These are phyloP conservation scores for Gymnopilus junonius DNA, from an alignment of 768 basidiomycete genomes.

Conservation along the genomic window DNA sequence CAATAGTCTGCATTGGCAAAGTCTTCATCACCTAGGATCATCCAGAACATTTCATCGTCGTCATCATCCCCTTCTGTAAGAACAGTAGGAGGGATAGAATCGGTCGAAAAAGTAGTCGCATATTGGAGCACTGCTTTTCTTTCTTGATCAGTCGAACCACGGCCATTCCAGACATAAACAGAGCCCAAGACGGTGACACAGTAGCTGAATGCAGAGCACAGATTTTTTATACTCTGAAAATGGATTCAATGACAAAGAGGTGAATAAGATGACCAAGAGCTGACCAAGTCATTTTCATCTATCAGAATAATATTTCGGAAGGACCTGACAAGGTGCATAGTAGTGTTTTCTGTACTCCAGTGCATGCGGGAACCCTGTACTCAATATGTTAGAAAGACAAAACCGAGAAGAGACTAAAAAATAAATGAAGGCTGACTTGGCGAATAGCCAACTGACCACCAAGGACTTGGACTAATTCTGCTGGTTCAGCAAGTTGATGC, in stretches of 20 bases:
- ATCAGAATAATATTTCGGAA: constrained; percentile 55
- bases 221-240: constrained; percentile 58
- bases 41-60: constrained; percentile 83
- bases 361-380: constrained; percentile 68
- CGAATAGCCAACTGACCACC: constrained; percentile 76
- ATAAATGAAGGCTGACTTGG: constrained; percentile 56
- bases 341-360: constrained; percentile 81
- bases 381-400: neutral
- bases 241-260: constrained; percentile 5
- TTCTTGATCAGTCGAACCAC: constrained; percentile 65
- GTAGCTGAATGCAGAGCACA: constrained; percentile 88
- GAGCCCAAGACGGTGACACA: constrained; percentile 72
- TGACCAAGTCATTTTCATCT: constrained; percentile 76
- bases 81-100: constrained; percentile 49
- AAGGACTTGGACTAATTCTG: constrained; percentile 62
- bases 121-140: constrained; percentile 66
- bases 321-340: constrained; percentile 77
- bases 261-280: constrained; percentile 12
- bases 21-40: constrained; percentile 76
- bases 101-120: constrained; percentile 49
- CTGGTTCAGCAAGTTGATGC: constrained; percentile 66
- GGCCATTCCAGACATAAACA: constrained; percentile 83
- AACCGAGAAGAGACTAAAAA: neutral
- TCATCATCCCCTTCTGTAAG: constrained; percentile 69
- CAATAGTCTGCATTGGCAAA: constrained; percentile 85